A percentile compares a stretch with the other conserved stretches of the same genome.
Conservation (phyloP, 2,329 filamentous ascomycete genomes). For the Dactylella cylindrospora region DNA sequence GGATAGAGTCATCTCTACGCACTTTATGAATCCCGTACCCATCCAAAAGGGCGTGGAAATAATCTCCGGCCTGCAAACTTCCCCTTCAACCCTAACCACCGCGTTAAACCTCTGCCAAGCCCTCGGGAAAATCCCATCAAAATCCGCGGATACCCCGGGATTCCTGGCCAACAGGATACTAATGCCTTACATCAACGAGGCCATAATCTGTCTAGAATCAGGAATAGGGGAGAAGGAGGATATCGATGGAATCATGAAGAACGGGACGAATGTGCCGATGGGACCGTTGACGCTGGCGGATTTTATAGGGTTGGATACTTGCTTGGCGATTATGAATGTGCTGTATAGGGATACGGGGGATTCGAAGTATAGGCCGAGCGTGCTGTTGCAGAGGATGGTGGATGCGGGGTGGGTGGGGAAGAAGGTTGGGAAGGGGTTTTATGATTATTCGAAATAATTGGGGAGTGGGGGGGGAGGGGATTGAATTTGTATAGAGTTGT, state of each 20-base stretch:
- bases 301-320: conserved; percentile 96
- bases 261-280: conserved; percentile 98
- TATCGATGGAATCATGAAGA: conserved; percentile 99
- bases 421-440: conserved; percentile 96
- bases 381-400: conserved; percentile 90
- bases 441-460: conserved; percentile 67
- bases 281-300: conserved; percentile 89
- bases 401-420: conserved; percentile 97
- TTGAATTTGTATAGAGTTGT: background rate
- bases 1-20: conserved; percentile 87
- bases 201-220: conserved; percentile 92
- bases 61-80: conserved; percentile 91
- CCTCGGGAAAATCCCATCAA: conserved; percentile 90
- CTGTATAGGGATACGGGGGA: conserved; percentile 88
- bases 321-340: conserved; percentile 95
- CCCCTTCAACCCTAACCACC: conserved; percentile 73
- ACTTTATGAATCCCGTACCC: conserved; percentile 99
- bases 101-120: conserved; percentile 82
- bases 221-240: conserved; percentile 84
- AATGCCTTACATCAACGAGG: conserved; percentile 99
- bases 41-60: conserved; percentile 98
- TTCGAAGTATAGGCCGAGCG: conserved; percentile 89
- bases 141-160: conserved; percentile 84
- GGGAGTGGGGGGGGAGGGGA: background rate
- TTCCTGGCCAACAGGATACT: conserved; percentile 96